Evolutionary conservation across 1,139 yeast genomes (phyloP).

Genomic region (Geotrichum restrictum): DNA sequence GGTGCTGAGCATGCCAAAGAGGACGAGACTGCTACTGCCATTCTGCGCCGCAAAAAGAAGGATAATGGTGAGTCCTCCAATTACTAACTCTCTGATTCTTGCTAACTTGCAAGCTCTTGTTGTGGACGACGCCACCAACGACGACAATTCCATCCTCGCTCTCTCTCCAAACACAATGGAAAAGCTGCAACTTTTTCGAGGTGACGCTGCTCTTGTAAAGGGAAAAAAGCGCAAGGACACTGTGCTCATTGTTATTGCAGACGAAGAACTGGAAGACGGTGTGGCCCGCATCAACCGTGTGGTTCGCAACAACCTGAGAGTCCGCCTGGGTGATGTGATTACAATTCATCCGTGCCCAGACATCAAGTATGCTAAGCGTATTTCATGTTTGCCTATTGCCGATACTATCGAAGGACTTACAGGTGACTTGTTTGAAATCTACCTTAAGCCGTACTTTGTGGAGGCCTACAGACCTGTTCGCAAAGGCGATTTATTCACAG

Average conservation of each 20-base stretch:
- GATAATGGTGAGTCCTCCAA: conserved; percentile 51
- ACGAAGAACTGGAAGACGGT: conserved; percentile 95
- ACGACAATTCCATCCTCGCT: conserved; percentile 93
- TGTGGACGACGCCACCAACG: conserved; percentile 95
- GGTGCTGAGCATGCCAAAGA: conserved; percentile 54
- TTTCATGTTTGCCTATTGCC: conserved; percentile 94
- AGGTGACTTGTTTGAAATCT: conserved; percentile 94
- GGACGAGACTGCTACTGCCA: conserved; percentile 95
- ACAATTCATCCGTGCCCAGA: conserved; percentile 95
- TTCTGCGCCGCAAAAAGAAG: conserved; percentile 94
- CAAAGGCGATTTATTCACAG: conserved; percentile 94
- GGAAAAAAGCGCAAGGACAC: conserved; percentile 99
- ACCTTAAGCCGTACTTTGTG: conserved; percentile 94
- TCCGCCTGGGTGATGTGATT: conserved; percentile 87
- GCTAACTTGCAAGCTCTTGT: conserved; percentile 49
- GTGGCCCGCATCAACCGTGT: conserved; percentile 91
- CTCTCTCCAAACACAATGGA: conserved; percentile 96
- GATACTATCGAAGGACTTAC: conserved; percentile 98
- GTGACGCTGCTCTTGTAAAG: conserved; percentile 94
- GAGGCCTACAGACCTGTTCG: conserved; percentile 99
- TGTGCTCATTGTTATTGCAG: conserved; percentile 91
- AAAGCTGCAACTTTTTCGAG: conserved; percentile 86
- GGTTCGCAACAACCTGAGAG: conserved; percentile 90
- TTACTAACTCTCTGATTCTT: background rate
- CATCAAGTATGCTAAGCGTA: conserved; percentile 83